Evolutionary conservation across 106 monocot species (phyloP).

Genomic region (Ottelia alismoides): DNA sequence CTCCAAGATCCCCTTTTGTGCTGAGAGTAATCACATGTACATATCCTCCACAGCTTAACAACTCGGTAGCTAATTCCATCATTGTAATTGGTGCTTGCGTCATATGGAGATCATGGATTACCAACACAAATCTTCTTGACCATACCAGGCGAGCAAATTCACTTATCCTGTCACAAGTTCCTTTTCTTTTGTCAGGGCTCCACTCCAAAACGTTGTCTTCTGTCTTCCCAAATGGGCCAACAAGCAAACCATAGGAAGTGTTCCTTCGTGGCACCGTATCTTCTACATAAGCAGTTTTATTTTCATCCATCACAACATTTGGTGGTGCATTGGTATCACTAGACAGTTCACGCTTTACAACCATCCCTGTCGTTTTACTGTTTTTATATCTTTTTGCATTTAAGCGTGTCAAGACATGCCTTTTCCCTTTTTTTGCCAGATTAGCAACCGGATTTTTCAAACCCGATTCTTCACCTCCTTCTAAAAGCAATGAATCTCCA

Average conservation of each 20-base stretch:
- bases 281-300: slow-evolving; percentile 16
- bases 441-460: too few relatives aligned
- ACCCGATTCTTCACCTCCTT: slow-evolving; percentile 3
- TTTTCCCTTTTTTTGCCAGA: slow-evolving; percentile 10
- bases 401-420: slow-evolving; percentile 10
- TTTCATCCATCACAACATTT: slow-evolving; percentile 14
- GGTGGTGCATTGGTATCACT: neutral
- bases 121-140: too few relatives aligned
- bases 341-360: slow-evolving; percentile 7
- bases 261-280: slow-evolving; percentile 47
- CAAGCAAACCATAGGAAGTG: slow-evolving; percentile 50
- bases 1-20: too few relatives aligned
- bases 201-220: too few relatives aligned
- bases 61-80: too few relatives aligned
- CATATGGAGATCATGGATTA: too few relatives aligned
- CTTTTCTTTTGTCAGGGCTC: slow-evolving; percentile 48
- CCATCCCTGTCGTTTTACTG: too few relatives aligned
- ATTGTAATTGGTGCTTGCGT: too few relatives aligned
- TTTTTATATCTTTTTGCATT: slow-evolving; percentile 6
- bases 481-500: too few relatives aligned
- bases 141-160: too few relatives aligned
- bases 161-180: slow-evolving; percentile 46
- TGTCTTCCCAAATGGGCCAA: slow-evolving; percentile 81
- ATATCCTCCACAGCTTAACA: too few relatives aligned
- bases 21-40: too few relatives aligned